Base-by-base conservation (phyloP, 306 rosid species). In the Fagus sylvatica region DNA sequence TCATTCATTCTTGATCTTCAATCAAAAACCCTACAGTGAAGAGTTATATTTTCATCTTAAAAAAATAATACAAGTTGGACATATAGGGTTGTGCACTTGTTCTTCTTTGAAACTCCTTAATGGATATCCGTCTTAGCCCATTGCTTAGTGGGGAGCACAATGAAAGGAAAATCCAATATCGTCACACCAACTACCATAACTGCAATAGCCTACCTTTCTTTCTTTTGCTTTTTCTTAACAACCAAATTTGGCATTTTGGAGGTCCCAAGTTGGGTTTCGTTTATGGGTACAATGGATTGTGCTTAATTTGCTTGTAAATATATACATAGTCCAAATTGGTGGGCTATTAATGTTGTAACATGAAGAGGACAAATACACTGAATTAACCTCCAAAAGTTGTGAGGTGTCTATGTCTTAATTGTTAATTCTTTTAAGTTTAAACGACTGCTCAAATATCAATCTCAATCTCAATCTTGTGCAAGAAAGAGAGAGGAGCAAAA, bases 111-210 rank as follows among this genome's bases (percentile, higher is more conserved):
- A 39, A 39, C 59, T 74, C 49, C 41, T 43, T 16, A 49, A 11
- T 56, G 51, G 34, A 33, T 37, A 7, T 22, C 22, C 17, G 11
- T 15, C 22, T 16, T 22, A 9, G 17, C 30, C 28, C 17, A 53
- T 6, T 65, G 17, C 22, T n/a, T 62, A 73, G 82, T 77, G 82
- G 79, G 68, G 57, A 69, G 53, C 79, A 68, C 34, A 74, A 49
- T 55, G 56, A 72, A 30, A 17, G 51, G 36, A 28, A 42, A 49
- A 36, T 30, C 80, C 61, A 75, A 69, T 9, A 57, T 59, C n/a
- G 61, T 22, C 76, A 73, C 68, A 43, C 74, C 78, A 54, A 68
- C 69, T 11, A 53, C 57, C 32, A 28, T 8, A 39, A 16, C 61
- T 8, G 22, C 9, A 15, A 55, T 15, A 13, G 37, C 37, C 4